These are phyloP conservation scores for Rehmannia glutinosa DNA, from an alignment of 257 asterid genomes.

Conservation along the genomic window DNA sequence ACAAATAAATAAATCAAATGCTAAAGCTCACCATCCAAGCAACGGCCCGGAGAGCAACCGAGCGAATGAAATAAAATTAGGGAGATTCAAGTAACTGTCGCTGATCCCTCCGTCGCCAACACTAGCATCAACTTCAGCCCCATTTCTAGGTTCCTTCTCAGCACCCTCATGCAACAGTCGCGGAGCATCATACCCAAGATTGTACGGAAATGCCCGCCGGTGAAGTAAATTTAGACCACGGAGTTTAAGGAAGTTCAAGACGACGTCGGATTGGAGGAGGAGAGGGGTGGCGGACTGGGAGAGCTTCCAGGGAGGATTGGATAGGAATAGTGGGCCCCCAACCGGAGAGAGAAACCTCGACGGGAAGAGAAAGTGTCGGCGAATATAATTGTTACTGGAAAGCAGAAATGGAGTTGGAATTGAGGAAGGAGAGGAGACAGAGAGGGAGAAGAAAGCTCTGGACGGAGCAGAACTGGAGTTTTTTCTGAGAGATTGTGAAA, in stretches of 20 bases:
- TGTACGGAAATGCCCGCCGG: slow-evolving; percentile 28
- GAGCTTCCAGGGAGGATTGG: slow-evolving; percentile 87
- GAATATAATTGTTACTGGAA: slow-evolving; percentile 21
- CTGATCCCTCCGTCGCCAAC: slow-evolving; percentile 27
- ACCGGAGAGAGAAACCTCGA: slow-evolving; percentile 44
- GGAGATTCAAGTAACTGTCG: slow-evolving; percentile 60
- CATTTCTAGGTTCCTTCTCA: slow-evolving; percentile 11
- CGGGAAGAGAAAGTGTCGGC: slow-evolving; percentile 49
- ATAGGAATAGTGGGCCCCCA: slow-evolving; percentile 63
- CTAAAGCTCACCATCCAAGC: slow-evolving; percentile 66
- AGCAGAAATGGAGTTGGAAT: slow-evolving; percentile 24
- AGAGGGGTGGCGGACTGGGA: slow-evolving; percentile 86
- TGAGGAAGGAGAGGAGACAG: slow-evolving; percentile 28
- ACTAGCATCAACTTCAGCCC: slow-evolving; percentile 21
- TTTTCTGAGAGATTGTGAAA: slow-evolving; percentile 36
- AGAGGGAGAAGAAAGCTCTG: slow-evolving; percentile 45
- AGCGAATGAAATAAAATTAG: slow-evolving; percentile 70
- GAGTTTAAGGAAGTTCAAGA: slow-evolving; percentile 34
- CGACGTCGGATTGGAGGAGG: slow-evolving; percentile 69
- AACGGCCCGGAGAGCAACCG: slow-evolving; percentile 89
- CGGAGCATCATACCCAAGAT: slow-evolving; percentile 25
- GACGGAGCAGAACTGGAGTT: slow-evolving; percentile 12
- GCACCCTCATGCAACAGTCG: slow-evolving; percentile 18
- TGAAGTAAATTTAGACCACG: slow-evolving; percentile 41
- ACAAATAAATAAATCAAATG: not conserved